Evolutionary conservation across 78 protist species (phyloP).

Genomic region (Tieghemostelium lacteum): DNA sequence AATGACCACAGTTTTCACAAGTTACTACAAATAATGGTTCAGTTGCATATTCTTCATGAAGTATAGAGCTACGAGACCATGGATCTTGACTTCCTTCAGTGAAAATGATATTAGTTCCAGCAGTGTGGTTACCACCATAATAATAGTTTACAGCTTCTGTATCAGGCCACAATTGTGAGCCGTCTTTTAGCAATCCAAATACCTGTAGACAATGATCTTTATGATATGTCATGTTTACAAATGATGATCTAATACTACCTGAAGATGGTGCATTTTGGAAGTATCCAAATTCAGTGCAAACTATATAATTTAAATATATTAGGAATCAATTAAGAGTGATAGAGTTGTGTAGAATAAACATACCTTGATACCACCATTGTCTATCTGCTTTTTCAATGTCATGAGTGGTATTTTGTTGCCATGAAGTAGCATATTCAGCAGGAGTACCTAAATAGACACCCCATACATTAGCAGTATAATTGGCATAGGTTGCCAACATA

Average conservation of each 20-base stretch:
- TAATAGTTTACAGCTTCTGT: slow-evolving; percentile 14
- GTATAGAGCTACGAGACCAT: slow-evolving; percentile 58
- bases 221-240: slow-evolving; percentile 60
- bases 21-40: slow-evolving; percentile 17
- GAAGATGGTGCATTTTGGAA: slow-evolving; percentile 56
- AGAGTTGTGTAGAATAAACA: no score
- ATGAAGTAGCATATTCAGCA: slow-evolving; percentile 46
- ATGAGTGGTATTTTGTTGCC: slow-evolving; percentile 59
- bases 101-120: slow-evolving; percentile 61
- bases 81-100: slow-evolving; percentile 45
- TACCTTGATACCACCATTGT: slow-evolving; percentile 65
- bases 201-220: slow-evolving; percentile 42
- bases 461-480: slow-evolving; percentile 67
- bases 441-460: slow-evolving; percentile 27
- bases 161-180: slow-evolving; percentile 31
- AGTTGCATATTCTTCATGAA: neutral
- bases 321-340: neutral
- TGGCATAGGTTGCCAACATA: slow-evolving; percentile 18
- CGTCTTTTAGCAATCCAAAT: slow-evolving; percentile 24
- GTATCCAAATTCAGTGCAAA: slow-evolving; percentile 45
- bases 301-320: no score
- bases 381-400: slow-evolving; percentile 66
- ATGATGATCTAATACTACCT: slow-evolving; percentile 26
- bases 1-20: slow-evolving; percentile 69
- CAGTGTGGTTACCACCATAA: slow-evolving; percentile 79